Base-by-base conservation (phyloP, 169 alveolate genomes). In the Plasmodium adleri region DNA sequence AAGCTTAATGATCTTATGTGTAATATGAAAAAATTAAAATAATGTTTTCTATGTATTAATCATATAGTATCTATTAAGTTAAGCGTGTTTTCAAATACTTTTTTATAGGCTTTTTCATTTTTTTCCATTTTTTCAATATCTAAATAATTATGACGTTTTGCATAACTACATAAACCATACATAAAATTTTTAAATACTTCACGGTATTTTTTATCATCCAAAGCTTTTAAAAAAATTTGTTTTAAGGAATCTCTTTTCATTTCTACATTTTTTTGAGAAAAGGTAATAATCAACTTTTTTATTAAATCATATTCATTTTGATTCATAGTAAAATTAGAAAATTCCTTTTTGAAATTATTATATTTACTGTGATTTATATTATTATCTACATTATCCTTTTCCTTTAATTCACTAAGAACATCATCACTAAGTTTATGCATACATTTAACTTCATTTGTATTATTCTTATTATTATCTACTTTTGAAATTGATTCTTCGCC, bases 141-240 rank as follows among this genome's bases (percentile, higher is more conserved):
- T 50, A 72, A 54, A 43, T 72, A 54, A 43, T 22, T 72, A 52
- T 72, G 67, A n/a, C 85, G 63, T 26, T 72, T 72, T 13, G 85
- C 85, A 72, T 52, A 72, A 50, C 85, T 52, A 26, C 26, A 72
- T 3, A 72, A 8, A 54, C 85, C 85, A 10, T 72, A 15, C 20
- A 72, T 52, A 8, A 72, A 10, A 20, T 72, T 54, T 58, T 72
- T 50, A 12, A 72, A 72, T n/a, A 24, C 56, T 1, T 52, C 13
- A 13, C 43, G 85, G 56, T 24, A 72, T 72, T 22, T 54, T 39
- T 72, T 60, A 17, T 72, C 85, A 10, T 3, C 71, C 24, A 72
- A n/a, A 5, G 22, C 85, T 52, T 54, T 72, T 72, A 20, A 24
- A 54, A 72, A 39, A 13, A 72, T 54, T 2, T 72, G 59, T 4